These are phyloP conservation scores for Yarrowia sp. DNA, from an alignment of 805 yeast species.

Conservation along the genomic window DNA sequence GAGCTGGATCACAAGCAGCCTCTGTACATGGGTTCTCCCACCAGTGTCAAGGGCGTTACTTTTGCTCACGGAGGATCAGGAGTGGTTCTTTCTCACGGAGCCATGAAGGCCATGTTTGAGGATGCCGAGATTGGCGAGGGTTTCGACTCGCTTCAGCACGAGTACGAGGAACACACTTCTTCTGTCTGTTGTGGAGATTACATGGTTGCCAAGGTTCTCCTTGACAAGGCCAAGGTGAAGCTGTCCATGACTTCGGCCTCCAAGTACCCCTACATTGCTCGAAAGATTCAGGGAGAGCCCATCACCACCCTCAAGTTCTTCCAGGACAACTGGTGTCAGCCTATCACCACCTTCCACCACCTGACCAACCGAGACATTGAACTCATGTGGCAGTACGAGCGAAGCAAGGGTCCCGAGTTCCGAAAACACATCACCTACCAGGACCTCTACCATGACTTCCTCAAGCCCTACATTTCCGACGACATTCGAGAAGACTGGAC, in stretches of 20 bases:
- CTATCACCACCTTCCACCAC: slow-evolving; percentile 50
- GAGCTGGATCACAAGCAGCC: slow-evolving; percentile 46
- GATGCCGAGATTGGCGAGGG: slow-evolving; percentile 41
- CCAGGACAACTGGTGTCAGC: slow-evolving; percentile 47
- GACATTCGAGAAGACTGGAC: slow-evolving; percentile 32
- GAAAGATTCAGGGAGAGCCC: slow-evolving; percentile 50
- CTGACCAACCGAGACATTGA: slow-evolving; percentile 46
- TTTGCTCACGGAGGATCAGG: slow-evolving; percentile 55
- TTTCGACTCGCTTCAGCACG: slow-evolving; percentile 36
- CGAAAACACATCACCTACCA: slow-evolving; percentile 47
- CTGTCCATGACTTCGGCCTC: slow-evolving; percentile 41
- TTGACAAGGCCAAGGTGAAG: slow-evolving; percentile 41
- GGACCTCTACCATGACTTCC: slow-evolving; percentile 47
- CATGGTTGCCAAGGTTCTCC: slow-evolving; percentile 47
- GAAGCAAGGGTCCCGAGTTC: slow-evolving; percentile 41
- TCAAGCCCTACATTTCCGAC: slow-evolving; percentile 42
- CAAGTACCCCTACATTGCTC: slow-evolving; percentile 40
- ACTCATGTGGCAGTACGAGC: slow-evolving; percentile 50
- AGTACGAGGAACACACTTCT: slow-evolving; percentile 43
- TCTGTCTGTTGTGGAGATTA: slow-evolving; percentile 51
- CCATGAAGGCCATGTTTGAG: slow-evolving; percentile 47
- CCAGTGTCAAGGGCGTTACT: slow-evolving; percentile 41
- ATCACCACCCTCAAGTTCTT: slow-evolving; percentile 41
- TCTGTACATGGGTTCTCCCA: slow-evolving; percentile 49
- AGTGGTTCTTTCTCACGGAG: slow-evolving; percentile 48